Evolutionary conservation across 2,329 filamentous ascomycete genomes (phyloP).

Genomic region (Fusarium chlamydosporum): DNA sequence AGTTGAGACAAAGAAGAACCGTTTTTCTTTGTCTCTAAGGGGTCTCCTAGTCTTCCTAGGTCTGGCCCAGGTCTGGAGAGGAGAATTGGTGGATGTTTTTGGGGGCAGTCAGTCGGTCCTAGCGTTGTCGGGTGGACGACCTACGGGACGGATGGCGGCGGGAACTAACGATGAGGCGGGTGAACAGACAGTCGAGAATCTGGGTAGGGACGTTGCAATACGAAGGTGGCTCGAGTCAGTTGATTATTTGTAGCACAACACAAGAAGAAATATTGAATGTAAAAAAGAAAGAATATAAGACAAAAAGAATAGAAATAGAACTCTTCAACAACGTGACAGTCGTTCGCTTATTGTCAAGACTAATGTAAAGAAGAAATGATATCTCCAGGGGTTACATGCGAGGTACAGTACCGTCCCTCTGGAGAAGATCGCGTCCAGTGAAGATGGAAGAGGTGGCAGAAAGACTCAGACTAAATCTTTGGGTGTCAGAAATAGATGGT

Average conservation of each 20-base stretch:
- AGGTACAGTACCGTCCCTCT: constrained; percentile 30
- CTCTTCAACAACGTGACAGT: constrained; percentile 4
- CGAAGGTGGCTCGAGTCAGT: constrained; percentile 4
- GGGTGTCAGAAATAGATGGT: too few relatives aligned
- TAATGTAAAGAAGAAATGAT: constrained; percentile 45
- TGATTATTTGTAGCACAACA: neutral
- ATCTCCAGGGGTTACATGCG: constrained; percentile 39
- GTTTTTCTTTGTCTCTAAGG: constrained; percentile 30
- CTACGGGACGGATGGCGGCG: constrained; percentile 41
- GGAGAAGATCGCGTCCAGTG: constrained; percentile 35
- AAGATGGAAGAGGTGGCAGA: too few relatives aligned
- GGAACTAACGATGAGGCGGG: constrained; percentile 39
- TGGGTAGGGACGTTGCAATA: neutral
- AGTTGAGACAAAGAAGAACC: constrained; percentile 9
- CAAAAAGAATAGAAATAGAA: neutral
- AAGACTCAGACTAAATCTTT: too few relatives aligned
- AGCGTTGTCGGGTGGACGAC: constrained; percentile 51
- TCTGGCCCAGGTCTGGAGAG: neutral
- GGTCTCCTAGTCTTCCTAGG: constrained; percentile 15
- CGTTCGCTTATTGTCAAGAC: constrained; percentile 24
- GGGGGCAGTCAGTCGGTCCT: constrained; percentile 22
- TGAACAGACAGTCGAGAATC: constrained; percentile 2
- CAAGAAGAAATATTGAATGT: constrained; percentile 5
- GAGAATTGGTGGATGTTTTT: constrained; percentile 5
- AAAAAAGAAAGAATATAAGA: neutral